Evolutionary conservation across 352 stramenopile genomes (phyloP).

Genomic region (Globisporangium iwayamae): DNA sequence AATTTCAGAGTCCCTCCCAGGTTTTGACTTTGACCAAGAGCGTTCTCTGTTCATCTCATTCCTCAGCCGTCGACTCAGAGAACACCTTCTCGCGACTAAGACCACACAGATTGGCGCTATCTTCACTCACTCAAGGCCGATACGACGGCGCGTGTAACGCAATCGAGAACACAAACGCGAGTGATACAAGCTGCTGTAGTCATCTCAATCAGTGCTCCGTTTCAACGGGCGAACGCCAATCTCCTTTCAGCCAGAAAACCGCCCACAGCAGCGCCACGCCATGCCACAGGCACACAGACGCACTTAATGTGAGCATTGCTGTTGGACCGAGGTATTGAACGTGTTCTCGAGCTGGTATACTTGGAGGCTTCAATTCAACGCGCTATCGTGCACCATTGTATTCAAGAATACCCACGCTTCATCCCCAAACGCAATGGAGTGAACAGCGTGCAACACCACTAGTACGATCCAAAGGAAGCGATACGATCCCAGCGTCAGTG

Average conservation of each 20-base stretch:
- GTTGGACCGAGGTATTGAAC: background rate
- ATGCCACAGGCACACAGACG: background rate
- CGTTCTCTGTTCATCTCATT: no score
- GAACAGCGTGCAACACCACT: slow-evolving; percentile 1
- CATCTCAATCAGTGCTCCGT: background rate
- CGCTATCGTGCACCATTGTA: background rate
- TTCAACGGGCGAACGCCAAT: background rate
- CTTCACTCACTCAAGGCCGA: background rate
- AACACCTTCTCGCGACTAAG: no score
- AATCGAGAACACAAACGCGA: background rate
- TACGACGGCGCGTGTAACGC: background rate
- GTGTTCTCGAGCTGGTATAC: background rate
- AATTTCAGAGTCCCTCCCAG: no score
- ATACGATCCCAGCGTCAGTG: background rate
- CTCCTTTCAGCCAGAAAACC: background rate
- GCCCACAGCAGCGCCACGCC: background rate
- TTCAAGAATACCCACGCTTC: background rate
- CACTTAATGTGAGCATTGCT: background rate
- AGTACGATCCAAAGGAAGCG: slow-evolving; percentile 2
- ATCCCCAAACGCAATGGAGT: background rate
- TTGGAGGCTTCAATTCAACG: background rate
- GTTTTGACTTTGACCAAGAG: no score
- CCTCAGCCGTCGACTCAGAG: no score
- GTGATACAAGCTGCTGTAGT: background rate
- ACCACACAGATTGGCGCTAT: no score